Base-by-base conservation (phyloP, 176 grass and related monocot genomes). In the Eremochloa ophiuroides region DNA sequence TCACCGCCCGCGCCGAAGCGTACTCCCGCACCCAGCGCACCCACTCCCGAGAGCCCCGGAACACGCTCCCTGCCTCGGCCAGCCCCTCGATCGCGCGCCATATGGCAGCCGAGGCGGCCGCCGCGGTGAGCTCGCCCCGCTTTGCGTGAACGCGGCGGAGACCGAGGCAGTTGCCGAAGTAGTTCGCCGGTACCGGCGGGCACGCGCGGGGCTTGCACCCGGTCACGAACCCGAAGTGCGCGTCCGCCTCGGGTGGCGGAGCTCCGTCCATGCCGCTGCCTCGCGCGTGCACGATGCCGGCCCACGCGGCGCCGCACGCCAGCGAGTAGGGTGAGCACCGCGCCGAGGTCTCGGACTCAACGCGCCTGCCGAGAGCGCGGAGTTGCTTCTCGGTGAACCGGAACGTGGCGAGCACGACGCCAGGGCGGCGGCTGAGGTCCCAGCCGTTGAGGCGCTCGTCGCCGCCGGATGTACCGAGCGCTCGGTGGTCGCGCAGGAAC, bases 121-220 rank as follows among this genome's bases (percentile, higher is more conserved):
- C 80, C 3, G 66, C 58, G 1, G 73, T 66, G 17, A 97, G 87
- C 1, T 62, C 50, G 4, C 46, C 20, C 8, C 42, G 51, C 34
- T 30, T 38, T 9, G 60, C 40, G 60, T 93, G 88, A 28, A 93
- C 90, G 35, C 75, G 75, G 64, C 92, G 92, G 0, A 89, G 88
- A 0, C 92, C 74, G 0, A 97, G 85, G 84, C 95, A 97, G 76
- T 93, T 97, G 62, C 92, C 92, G 41, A 97, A 97, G 82, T 92
- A 97, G 33, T 66, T 82, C 2, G 73, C 64, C 2, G 84, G 90
- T 1, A 98, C 22, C 16, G 88, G 74, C 58, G 90, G 92, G 7
- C 25, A 67, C 83, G 69, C 3, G 3, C 95, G 69, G 1, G 82
- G 73, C 78, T 89, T 90, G 73, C 90, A 98, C 47, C 93, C 90